Evolutionary conservation across 2,329 filamentous ascomycete genomes (phyloP), one percentile per base, ranked within the genome.

Genomic region (Arachnopeziza araneosa): DNA sequence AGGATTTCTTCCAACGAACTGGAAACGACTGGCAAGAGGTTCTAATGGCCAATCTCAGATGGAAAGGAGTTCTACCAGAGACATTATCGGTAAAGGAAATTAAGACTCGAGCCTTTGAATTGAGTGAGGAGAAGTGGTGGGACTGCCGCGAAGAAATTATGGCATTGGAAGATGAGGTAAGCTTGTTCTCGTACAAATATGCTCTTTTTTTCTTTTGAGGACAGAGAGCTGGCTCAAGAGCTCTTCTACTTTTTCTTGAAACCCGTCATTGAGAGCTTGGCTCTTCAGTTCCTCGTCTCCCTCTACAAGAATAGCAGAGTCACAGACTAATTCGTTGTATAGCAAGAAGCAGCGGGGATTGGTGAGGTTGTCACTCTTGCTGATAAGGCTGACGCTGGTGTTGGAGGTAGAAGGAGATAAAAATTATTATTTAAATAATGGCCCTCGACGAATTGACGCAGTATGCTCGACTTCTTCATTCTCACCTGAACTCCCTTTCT

Each of bases 61-160:
- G 84, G 77, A 87, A 86, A 73, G 83, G 83, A 36, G 78, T 85
- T 52, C 83, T 86, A 65, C 82, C 83, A 2, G 88, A 90, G 73
- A 81, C 85, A 50, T 81, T 91, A 65, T 80, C 85, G 0, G 79
- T 96, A 70, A 99, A 99, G 79, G 95, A 98, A 78, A 86, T 98
- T 69, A 92, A 96, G 74, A 89, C 93, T 69, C 87, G 86, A 72
- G 95, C 92, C 1, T 99, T 97, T 73, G 88, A 91, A 71, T 82
- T 91, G 65, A 93, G 93, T 50, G 95, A 99, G 75, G 90, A 93
- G 77, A 96, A 96, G 74, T 99, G 95, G 95, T 99, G 95, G 95
- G 95, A 97, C 79, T 92, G 89, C 72, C 84, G 95, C 68, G 95
- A 99, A 77, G 93, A 98, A 77, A 90, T 99, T 66, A 89, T 87